These are phyloP conservation scores for Colletotrichum sp. DNA, from an alignment of 2,329 filamentous ascomycete genomes.

Conservation along the genomic window DNA sequence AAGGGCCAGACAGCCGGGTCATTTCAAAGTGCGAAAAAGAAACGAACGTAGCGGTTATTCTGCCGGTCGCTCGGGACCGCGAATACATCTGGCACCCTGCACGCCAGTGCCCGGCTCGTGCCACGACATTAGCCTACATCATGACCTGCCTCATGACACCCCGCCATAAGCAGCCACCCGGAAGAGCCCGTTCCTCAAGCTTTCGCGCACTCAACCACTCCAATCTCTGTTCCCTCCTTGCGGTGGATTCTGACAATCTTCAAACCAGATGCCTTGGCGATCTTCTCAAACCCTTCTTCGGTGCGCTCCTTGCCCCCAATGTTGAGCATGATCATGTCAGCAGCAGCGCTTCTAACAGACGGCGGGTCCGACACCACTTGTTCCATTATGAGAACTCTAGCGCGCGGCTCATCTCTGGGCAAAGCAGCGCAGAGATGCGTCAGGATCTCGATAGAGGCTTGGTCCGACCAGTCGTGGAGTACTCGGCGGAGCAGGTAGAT, in stretches of 20 bases:
- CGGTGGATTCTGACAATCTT: background rate
- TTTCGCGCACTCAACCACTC: background rate
- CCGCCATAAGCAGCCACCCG: background rate
- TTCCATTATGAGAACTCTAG: background rate
- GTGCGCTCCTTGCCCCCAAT: constrained; percentile 6
- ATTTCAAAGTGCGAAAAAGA: background rate
- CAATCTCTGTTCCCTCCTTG: background rate
- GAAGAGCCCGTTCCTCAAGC: background rate
- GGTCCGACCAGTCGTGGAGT: constrained; percentile 40
- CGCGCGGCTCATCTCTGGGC: background rate
- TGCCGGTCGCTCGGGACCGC: background rate
- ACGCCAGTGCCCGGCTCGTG: background rate
- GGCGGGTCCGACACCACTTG: background rate
- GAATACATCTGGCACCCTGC: background rate
- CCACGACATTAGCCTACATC: background rate
- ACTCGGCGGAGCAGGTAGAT: constrained; percentile 38
- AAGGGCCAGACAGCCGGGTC: background rate
- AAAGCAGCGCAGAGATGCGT: constrained; percentile 30
- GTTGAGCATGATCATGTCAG: constrained; percentile 4
- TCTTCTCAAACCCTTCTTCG: background rate
- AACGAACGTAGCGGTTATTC: background rate
- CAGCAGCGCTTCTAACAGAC: background rate
- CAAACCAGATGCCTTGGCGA: background rate
- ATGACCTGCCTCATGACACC: background rate
- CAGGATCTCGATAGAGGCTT: constrained; percentile 30